Percentiles rank a stretch among this genome's conserved stretches.
Conservation (phyloP, 495 filamentous ascomycete species). For the Neurospora sp. region DNA sequence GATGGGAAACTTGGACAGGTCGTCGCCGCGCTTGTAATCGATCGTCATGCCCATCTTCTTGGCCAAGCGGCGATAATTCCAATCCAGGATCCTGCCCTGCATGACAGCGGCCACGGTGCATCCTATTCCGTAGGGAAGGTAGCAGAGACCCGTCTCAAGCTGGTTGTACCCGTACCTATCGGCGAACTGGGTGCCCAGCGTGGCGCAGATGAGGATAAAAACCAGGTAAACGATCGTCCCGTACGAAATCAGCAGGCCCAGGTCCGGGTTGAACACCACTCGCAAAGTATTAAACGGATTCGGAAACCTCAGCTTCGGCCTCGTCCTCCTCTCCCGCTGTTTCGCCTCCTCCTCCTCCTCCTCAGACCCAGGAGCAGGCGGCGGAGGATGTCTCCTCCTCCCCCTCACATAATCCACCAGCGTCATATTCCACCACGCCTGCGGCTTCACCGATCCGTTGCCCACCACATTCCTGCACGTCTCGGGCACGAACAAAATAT, state of each 20-base stretch:
- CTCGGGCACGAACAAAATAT: slow-evolving; percentile 51
- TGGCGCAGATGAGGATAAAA: slow-evolving; percentile 38
- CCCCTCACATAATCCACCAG: slow-evolving; percentile 26
- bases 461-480: slow-evolving; percentile 63
- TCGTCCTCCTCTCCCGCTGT: neutral
- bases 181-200: slow-evolving; percentile 49
- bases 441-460: slow-evolving; percentile 46
- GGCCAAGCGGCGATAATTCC: slow-evolving; percentile 47
- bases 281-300: slow-evolving; percentile 60
- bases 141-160: slow-evolving; percentile 57
- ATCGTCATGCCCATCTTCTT: slow-evolving; percentile 36
- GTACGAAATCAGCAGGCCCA: slow-evolving; percentile 30
- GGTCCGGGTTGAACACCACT: slow-evolving; percentile 58
- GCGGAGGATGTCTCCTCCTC: neutral
- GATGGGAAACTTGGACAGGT: slow-evolving; percentile 50
- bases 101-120: slow-evolving; percentile 57
- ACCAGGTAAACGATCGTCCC: slow-evolving; percentile 43
- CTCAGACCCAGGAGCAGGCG: neutral
- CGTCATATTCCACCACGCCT: slow-evolving; percentile 45
- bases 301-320: slow-evolving; percentile 49
- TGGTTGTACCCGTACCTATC: slow-evolving; percentile 55
- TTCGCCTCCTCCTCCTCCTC: neutral
- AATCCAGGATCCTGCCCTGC: slow-evolving; percentile 50
- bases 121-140: slow-evolving; percentile 52
- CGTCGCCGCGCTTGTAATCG: slow-evolving; percentile 40